Base-by-base conservation (phyloP, 1,284 basidiomycete genomes). In the Mycena citricolor region DNA sequence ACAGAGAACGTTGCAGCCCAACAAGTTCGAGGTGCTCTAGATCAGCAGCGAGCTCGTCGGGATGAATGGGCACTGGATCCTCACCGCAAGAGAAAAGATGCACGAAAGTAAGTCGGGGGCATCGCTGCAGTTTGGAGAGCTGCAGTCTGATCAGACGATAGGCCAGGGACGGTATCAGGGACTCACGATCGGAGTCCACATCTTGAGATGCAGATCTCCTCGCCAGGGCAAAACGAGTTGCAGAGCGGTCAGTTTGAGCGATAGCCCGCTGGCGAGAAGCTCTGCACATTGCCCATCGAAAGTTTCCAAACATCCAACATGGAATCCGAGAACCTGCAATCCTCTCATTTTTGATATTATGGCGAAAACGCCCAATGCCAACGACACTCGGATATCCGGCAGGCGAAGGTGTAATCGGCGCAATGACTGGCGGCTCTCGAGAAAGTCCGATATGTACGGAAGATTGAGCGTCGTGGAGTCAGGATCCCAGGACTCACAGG, bases 1-100 rank as follows among this genome's bases (percentile, higher is more conserved):
- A 69, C 8, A 69, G 46, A n/a, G 59, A 61, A 34, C 66, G 64
- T 43, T 67, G 64, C 19, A 66, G 56, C 16, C 65, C 68, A 14
- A 70, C 51, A 38, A 60, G 61, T 30, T 55, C 46, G n/a, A 68
- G 49, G n/a, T 53, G 52, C 32, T 56, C 50, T 42, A 62, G 43
- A 40, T 67, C 65, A 32, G 45, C 44, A n/a, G 60, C 62, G n/a
- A 69, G 50, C 33, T 69, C 66, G 12, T 61, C 57, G 7, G 61
- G 44, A 28, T 55, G 50, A 14, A 68, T 51, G 14, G 64, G 63
- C 32, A 67, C 50, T 32, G 61, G 57, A 38, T 51, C 39, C 25
- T 56, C 48, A 38, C 55, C 55, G 20, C 61, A 63, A 40, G 64
- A 67, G 34, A 51, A 54, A 5, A 69, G 51, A 47, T 68, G 66